phyloP scores from a whole-genome alignment of 805 yeast species.

The Starmerella khaoyaiensis region DNA sequence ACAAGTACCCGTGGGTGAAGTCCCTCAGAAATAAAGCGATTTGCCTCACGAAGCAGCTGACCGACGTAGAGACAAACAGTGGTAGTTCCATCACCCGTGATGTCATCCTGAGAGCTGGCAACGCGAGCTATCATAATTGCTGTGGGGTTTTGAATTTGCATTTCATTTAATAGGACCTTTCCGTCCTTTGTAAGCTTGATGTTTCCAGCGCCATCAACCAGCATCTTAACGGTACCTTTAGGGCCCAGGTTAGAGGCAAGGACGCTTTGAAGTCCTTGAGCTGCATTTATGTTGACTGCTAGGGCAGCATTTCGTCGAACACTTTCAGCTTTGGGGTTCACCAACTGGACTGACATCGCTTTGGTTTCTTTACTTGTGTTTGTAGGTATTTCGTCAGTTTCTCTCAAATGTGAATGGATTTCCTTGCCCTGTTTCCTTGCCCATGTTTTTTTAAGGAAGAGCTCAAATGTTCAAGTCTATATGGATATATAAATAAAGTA shows the following conservation, averaged over 20 bases:
- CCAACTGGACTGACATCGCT: conserved; percentile 54
- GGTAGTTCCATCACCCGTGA: conserved; percentile 98
- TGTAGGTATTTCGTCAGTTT: too few relatives aligned
- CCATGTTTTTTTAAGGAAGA: too few relatives aligned
- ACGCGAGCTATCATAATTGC: conserved; percentile 88
- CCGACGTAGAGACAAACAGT: conserved; percentile 91
- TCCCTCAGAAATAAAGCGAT: conserved; percentile 81
- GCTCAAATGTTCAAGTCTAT: too few relatives aligned
- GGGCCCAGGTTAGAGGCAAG: conserved; percentile 89
- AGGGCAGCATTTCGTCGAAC: conserved; percentile 88
- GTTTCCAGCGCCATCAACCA: conserved; percentile 93
- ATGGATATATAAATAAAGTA: too few relatives aligned
- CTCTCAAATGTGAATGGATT: too few relatives aligned
- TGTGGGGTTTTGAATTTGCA: conserved; percentile 92
- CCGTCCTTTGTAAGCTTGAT: conserved; percentile 96
- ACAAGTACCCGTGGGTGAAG: conserved; percentile 89
- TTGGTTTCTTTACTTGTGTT: too few relatives aligned
- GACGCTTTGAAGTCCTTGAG: conserved; percentile 91
- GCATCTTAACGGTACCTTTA: conserved; percentile 88
- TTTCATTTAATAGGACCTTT: conserved; percentile 79
- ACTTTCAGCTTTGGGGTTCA: conserved; percentile 97
- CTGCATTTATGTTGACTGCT: conserved; percentile 89
- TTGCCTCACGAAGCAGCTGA: conserved; percentile 86
- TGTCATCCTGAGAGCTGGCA: conserved; percentile 96
- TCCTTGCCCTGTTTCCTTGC: too few relatives aligned